Conservation (phyloP, 2,329 filamentous ascomycete genomes). For the Pseudogymnoascus sp. region DNA sequence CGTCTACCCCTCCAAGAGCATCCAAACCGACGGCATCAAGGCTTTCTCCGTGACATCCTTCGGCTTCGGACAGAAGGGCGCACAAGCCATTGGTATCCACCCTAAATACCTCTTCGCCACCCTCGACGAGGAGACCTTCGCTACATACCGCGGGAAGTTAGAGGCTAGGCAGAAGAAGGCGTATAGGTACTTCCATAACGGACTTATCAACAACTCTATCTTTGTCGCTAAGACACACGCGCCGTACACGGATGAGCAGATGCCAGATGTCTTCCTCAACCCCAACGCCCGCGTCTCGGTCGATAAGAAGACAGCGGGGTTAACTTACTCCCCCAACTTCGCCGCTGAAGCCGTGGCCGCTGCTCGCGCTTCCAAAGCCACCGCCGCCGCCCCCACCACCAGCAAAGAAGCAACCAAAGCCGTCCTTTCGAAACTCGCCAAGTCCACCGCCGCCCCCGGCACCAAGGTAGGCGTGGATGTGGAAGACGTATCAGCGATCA, state of each 20-base stretch:
- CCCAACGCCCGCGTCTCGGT: slow-evolving; percentile 76
- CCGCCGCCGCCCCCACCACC: slow-evolving; percentile 44
- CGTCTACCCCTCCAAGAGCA: slow-evolving; percentile 87
- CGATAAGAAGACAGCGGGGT: slow-evolving; percentile 78
- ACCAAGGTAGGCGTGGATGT: slow-evolving; percentile 92
- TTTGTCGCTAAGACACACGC: slow-evolving; percentile 92
- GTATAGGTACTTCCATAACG: slow-evolving; percentile 97
- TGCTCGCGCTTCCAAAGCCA: slow-evolving; percentile 52
- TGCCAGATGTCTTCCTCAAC: slow-evolving; percentile 85
- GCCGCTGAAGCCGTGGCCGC: slow-evolving; percentile 29
- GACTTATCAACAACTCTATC: slow-evolving; percentile 93
- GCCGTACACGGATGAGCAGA: slow-evolving; percentile 82
- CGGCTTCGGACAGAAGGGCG: slow-evolving; percentile 98
- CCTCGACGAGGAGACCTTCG: slow-evolving; percentile 79
- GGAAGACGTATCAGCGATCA: slow-evolving; percentile 78
- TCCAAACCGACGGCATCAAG: slow-evolving; percentile 97
- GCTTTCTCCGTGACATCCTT: slow-evolving; percentile 98
- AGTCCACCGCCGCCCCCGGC: slow-evolving; percentile 48
- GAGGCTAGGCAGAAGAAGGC: slow-evolving; percentile 95
- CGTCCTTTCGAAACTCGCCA: slow-evolving; percentile 69
- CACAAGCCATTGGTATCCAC: slow-evolving; percentile 93
- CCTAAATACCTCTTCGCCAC: slow-evolving; percentile 91
- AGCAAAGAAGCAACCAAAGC: slow-evolving; percentile 48
- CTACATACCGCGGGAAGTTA: slow-evolving; percentile 78
- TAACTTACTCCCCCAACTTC: slow-evolving; percentile 63